These are phyloP conservation scores for Talaromyces atroroseus DNA, from an alignment of 2,329 filamentous ascomycete genomes.

Conservation along the genomic window DNA sequence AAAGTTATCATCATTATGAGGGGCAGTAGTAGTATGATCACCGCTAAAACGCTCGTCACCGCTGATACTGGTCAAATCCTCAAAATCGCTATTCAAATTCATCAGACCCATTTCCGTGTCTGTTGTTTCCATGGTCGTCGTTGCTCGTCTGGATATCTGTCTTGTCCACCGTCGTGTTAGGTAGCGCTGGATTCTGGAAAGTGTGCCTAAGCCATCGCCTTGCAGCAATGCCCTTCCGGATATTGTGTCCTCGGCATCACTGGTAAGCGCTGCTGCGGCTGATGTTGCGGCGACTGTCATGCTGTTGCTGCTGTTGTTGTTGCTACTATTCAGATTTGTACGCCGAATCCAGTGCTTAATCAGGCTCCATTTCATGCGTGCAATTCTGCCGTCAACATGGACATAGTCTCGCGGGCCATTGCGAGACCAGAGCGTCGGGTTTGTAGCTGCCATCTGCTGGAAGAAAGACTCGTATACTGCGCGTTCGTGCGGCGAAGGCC, in stretches of 20 bases:
- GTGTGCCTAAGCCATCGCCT: conserved; percentile 35
- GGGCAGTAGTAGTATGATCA: background rate
- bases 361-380: conserved; percentile 44
- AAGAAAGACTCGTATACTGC: conserved; percentile 50
- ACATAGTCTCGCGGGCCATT: conserved; percentile 41
- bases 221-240: conserved; percentile 4
- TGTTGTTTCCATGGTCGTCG: background rate
- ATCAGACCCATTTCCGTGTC: conserved; percentile 13
- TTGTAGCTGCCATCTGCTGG: conserved; percentile 40
- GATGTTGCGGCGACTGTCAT: background rate
- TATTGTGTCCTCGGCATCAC: background rate
- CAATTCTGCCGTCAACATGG: conserved; percentile 33
- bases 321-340: conserved; percentile 29
- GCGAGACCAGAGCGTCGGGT: conserved; percentile 46
- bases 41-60: conserved; percentile 13
- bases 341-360: conserved; percentile 43
- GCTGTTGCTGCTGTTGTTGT: background rate
- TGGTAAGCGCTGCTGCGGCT: background rate
- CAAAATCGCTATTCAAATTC: conserved; percentile 4
- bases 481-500: conserved; percentile 43
- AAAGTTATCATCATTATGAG: background rate
- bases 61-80: background rate
- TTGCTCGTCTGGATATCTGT: conserved; percentile 20
- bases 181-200: conserved; percentile 34
- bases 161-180: conserved; percentile 39